Conservation (phyloP, 2,329 filamentous ascomycete genomes). For the Fusarium caatingaense region DNA sequence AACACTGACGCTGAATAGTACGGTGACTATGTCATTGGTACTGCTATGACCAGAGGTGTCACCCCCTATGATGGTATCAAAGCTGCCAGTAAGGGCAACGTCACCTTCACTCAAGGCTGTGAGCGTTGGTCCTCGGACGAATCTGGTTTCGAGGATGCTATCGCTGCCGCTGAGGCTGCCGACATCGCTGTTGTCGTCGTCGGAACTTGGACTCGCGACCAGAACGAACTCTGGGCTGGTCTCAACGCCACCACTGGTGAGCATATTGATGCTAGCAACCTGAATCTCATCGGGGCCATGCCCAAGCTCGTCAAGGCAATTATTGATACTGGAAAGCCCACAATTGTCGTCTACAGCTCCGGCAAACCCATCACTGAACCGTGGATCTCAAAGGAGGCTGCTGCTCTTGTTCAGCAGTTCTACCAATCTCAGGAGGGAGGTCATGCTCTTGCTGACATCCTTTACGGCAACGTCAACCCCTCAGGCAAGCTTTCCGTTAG, state of each 20-base stretch:
- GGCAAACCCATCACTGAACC: conserved; percentile 79
- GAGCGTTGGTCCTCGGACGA: conserved; percentile 79
- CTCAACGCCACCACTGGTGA: conserved; percentile 81
- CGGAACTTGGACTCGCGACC: conserved; percentile 80
- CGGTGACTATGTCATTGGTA: conserved; percentile 78
- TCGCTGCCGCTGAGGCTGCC: conserved; percentile 72
- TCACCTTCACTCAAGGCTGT: conserved; percentile 76
- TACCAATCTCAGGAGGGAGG: conserved; percentile 78
- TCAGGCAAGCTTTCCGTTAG: conserved; percentile 74
- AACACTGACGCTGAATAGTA: conserved; percentile 56
- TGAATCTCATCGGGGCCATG: conserved; percentile 78
- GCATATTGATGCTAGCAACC: conserved; percentile 72
- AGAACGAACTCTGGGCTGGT: conserved; percentile 75
- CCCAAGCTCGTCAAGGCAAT: conserved; percentile 73
- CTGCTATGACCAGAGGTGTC: conserved; percentile 71
- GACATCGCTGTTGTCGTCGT: conserved; percentile 80
- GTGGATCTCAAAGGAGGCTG: conserved; percentile 74
- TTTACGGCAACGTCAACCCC: conserved; percentile 73
- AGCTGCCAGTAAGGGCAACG: conserved; percentile 66
- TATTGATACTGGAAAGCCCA: conserved; percentile 74
- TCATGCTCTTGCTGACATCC: conserved; percentile 72
- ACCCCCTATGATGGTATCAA: conserved; percentile 77
- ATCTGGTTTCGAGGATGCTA: conserved; percentile 73
- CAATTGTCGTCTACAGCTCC: conserved; percentile 73
- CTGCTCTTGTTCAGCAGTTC: conserved; percentile 78